Conservation (phyloP, 768 basidiomycete genomes). For the Leccinum rimulosum region DNA sequence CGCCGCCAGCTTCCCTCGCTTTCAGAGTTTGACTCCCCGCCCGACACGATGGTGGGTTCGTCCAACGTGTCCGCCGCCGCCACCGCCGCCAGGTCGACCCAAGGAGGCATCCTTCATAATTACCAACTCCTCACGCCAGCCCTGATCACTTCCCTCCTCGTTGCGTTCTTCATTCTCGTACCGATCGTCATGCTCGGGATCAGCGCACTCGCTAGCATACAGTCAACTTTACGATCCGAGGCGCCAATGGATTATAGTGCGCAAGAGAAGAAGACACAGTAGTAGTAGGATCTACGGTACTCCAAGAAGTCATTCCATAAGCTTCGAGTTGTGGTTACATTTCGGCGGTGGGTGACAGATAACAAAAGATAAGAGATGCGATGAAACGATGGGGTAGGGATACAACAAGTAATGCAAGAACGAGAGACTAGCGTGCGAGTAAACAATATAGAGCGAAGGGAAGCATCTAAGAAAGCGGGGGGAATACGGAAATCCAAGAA, state of each 20-base stretch:
- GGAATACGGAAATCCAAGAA: neutral
- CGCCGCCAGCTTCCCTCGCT: slow-evolving; percentile 40
- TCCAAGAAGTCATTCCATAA: slow-evolving; percentile 19
- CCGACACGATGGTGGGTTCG: slow-evolving; percentile 14
- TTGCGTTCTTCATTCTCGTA: slow-evolving; percentile 64
- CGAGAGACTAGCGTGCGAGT: slow-evolving; percentile 9
- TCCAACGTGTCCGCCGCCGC: slow-evolving; percentile 31
- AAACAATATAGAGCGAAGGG: slow-evolving; percentile 7
- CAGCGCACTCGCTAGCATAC: slow-evolving; percentile 67
- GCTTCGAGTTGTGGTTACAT: slow-evolving; percentile 19
- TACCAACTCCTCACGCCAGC: slow-evolving; percentile 80
- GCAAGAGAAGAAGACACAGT: slow-evolving; percentile 76
- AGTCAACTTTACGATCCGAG: slow-evolving; percentile 63
- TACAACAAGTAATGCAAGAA: slow-evolving; percentile 27
- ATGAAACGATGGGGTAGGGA: slow-evolving; percentile 26
- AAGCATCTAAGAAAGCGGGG: slow-evolving; percentile 14
- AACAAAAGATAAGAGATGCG: slow-evolving; percentile 26
- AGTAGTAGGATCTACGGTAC: slow-evolving; percentile 15
- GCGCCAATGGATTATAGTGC: slow-evolving; percentile 65
- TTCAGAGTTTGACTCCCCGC: slow-evolving; percentile 29
- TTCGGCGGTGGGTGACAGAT: slow-evolving; percentile 9
- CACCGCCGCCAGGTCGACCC: slow-evolving; percentile 25
- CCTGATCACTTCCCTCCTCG: slow-evolving; percentile 62
- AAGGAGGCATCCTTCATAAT: slow-evolving; percentile 62
- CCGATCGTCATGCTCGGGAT: slow-evolving; percentile 66